Percentiles rank a stretch among this genome's conserved stretches.
These are phyloP conservation scores for Ophiostoma angusticollis DNA, from an alignment of 2,329 filamentous ascomycete genomes.

Conservation along the genomic window DNA sequence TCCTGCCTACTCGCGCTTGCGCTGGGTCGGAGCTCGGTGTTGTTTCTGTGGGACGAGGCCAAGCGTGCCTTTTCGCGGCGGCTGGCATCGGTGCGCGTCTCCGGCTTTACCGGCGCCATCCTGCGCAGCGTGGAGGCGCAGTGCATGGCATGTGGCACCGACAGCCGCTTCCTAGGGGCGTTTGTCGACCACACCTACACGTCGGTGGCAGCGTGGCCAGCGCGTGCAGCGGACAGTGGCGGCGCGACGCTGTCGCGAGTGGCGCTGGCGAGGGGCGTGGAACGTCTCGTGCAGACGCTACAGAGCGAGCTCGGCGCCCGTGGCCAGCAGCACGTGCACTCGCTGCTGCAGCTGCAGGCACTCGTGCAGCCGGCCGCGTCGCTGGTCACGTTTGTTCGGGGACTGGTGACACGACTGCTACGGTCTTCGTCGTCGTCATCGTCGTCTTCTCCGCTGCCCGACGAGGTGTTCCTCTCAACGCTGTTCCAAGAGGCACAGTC, in stretches of 20 bases:
- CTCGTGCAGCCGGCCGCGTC: constrained; percentile 32
- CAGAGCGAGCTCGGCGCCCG: constrained; percentile 35
- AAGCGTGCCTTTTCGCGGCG: constrained; percentile 39
- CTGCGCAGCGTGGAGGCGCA: constrained; percentile 33
- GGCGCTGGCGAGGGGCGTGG: constrained; percentile 38
- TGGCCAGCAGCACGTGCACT: constrained; percentile 28
- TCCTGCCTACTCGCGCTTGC: constrained; percentile 51
- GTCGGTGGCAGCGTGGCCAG: constrained; percentile 20
- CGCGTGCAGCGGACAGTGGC: too few relatives aligned
- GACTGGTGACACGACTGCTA: constrained; percentile 35
- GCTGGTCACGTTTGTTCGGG: constrained; percentile 39
- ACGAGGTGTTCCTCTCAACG: constrained; percentile 48
- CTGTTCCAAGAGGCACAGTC: constrained; percentile 50
- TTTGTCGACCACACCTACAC: constrained; percentile 20
- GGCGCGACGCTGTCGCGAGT: constrained; percentile 36
- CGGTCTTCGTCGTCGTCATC: constrained; percentile 14
- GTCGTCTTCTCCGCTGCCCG: constrained; percentile 29
- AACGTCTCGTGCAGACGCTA: constrained; percentile 34
- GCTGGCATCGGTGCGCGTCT: constrained; percentile 35
- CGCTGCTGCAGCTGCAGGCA: constrained; percentile 40
- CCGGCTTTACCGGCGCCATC: constrained; percentile 41
- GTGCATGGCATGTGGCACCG: constrained; percentile 36
- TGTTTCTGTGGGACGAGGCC: constrained; percentile 50
- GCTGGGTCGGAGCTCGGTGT: constrained; percentile 57
- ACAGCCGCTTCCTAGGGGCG: constrained; percentile 23